Base-by-base conservation (phyloP, 2,329 filamentous ascomycete genomes). In the Dryadomyces quercivorus region DNA sequence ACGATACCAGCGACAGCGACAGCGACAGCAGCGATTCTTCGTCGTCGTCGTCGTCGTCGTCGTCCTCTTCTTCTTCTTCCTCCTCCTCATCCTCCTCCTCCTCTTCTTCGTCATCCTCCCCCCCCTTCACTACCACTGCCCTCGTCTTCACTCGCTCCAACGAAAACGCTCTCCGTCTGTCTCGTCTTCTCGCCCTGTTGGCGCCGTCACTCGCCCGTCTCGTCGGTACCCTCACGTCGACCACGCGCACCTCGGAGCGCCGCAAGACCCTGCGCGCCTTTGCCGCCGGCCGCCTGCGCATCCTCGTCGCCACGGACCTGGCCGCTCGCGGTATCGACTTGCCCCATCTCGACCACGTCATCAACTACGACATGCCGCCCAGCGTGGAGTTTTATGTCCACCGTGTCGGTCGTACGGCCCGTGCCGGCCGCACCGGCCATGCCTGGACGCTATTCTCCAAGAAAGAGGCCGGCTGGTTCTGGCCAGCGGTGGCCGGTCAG, bases 71-170 rank as follows among this genome's bases (percentile, higher is more conserved):
- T 8, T 31, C 26, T 8, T 31, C 26, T 31, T 31, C 26, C 4
- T 31, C 26, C 26, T 31, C 26, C n/a, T n/a, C n/a, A n/a, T n/a
- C n/a, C n/a, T n/a, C n/a, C n/a, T n/a, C n/a, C n/a, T n/a, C n/a
- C n/a, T n/a, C n/a, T n/a, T n/a, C n/a, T n/a, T n/a, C 31, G 12
- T 43, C 10, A 2, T 15, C 20, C 5, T 22, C 3, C n/a, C n/a
- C n/a, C n/a, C 9, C 51, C 36, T 65, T 69, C 58, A 60, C 66
- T 18, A 70, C 74, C 34, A 72, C 71, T 3, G 81, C 85, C 12
- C 76, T 97, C 40, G 82, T 97, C 60, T 97, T 97, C 66, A 91
- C 90, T 49, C 89, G 89, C 62, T 94, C 88, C 55, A 95, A 92
- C 65, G 90, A 95, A 66, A 82, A 85, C 18, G 88, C 92, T 1